Percentiles rank a stretch among this genome's conserved stretches.
These are phyloP conservation scores for Myotisia sp. DNA, from an alignment of 2,329 filamentous ascomycete genomes.

Conservation along the genomic window DNA sequence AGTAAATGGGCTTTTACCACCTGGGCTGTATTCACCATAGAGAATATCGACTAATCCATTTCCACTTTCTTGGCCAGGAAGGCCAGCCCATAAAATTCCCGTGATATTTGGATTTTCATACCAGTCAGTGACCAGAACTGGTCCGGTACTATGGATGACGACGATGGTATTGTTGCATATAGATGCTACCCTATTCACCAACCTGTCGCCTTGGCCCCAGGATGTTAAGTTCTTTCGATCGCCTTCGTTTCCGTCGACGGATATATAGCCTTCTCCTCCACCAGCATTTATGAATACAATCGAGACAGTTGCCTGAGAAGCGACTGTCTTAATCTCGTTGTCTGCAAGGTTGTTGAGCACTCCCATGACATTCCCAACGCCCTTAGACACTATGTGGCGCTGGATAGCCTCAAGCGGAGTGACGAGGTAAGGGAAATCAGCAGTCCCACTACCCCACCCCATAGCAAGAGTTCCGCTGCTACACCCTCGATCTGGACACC, in stretches of 20 bases:
- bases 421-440: constrained; percentile 49
- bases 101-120: constrained; percentile 52
- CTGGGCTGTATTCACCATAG: constrained; percentile 52
- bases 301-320: constrained; percentile 39
- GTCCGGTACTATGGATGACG: constrained; percentile 71
- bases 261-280: constrained; percentile 75
- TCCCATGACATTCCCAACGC: constrained; percentile 48
- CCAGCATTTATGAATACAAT: constrained; percentile 85
- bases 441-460: constrained; percentile 48
- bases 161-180: constrained; percentile 81
- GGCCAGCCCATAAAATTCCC: constrained; percentile 59
- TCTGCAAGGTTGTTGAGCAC: constrained; percentile 46
- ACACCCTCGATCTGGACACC: constrained; percentile 55
- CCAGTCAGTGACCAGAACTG: constrained; percentile 58
- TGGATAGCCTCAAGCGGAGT: constrained; percentile 51
- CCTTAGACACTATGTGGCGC: constrained; percentile 48
- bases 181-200: constrained; percentile 68
- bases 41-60: constrained; percentile 61
- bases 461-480: constrained; percentile 47
- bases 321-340: constrained; percentile 36
- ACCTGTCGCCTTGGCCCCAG: constrained; percentile 65
- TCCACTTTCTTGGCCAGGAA: constrained; percentile 62
- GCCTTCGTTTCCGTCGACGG: constrained; percentile 66
- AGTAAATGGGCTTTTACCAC: constrained; percentile 49
- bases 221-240: constrained; percentile 87